These are phyloP conservation scores for Penicillium sp. DNA, from an alignment of 2,329 filamentous ascomycete genomes.

Conservation along the genomic window DNA sequence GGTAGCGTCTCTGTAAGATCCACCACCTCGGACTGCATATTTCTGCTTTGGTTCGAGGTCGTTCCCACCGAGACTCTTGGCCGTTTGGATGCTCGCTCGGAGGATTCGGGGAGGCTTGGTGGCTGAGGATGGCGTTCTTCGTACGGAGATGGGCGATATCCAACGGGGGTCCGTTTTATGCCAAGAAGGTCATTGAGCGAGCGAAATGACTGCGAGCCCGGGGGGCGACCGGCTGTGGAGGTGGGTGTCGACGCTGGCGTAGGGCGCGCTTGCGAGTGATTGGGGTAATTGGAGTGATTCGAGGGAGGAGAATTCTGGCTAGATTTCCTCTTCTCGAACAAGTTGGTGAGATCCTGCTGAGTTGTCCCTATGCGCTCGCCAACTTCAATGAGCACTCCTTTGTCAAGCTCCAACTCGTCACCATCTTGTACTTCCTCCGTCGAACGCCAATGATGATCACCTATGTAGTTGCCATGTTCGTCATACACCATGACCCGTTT, in stretches of 20 bases:
- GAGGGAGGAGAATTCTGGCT: slow-evolving; percentile 34
- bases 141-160: slow-evolving; percentile 70
- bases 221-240: slow-evolving; percentile 28
- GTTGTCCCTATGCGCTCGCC: slow-evolving; percentile 72
- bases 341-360: slow-evolving; percentile 76
- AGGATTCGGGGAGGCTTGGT: slow-evolving; percentile 10
- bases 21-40: slow-evolving; percentile 19
- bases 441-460: slow-evolving; percentile 80
- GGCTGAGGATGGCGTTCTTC: slow-evolving; percentile 47
- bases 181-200: slow-evolving; percentile 68
- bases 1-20: slow-evolving; percentile 26
- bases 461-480: slow-evolving; percentile 76
- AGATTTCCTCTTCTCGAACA: slow-evolving; percentile 70
- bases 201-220: slow-evolving; percentile 53
- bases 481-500: slow-evolving; percentile 90
- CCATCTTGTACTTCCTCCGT: slow-evolving; percentile 73
- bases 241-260: slow-evolving; percentile 38
- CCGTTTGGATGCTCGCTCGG: slow-evolving; percentile 40
- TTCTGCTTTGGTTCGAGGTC: slow-evolving; percentile 4
- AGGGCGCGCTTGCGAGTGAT: not conserved
- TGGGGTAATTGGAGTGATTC: slow-evolving; percentile 33
- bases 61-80: slow-evolving; percentile 23
- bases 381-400: slow-evolving; percentile 78
- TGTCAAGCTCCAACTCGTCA: slow-evolving; percentile 80
- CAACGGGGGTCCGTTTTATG: slow-evolving; percentile 65